Conservation (phyloP, 768 basidiomycete genomes). For the Russula foetens region DNA sequence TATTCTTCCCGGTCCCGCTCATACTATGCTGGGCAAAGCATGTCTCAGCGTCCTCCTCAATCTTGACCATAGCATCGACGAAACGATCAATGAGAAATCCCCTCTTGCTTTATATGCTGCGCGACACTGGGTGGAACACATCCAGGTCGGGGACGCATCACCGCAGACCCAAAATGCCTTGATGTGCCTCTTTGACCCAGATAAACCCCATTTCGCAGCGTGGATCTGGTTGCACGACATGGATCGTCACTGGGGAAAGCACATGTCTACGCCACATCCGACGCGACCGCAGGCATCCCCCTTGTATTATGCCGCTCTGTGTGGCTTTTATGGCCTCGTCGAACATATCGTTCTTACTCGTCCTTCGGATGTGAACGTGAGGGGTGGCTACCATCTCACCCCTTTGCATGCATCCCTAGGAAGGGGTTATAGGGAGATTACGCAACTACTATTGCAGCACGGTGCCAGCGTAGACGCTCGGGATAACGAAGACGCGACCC, state of each 20-base stretch:
- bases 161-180: neutral
- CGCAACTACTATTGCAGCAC: neutral
- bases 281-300: neutral
- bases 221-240: slow-evolving; percentile 8
- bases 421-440: neutral
- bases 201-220: neutral
- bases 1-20: neutral
- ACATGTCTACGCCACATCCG: neutral
- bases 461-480: neutral
- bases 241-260: neutral
- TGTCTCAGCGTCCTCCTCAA: neutral
- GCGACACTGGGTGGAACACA: neutral
- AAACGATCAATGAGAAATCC: neutral
- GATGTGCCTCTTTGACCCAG: neutral
- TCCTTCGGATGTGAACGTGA: neutral
- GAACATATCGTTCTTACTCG: neutral
- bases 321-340: neutral
- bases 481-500: neutral
- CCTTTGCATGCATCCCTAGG: neutral
- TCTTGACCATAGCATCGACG: neutral
- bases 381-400: neutral
- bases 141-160: neutral
- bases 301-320: neutral
- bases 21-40: neutral
- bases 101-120: slow-evolving; percentile 6